Base-by-base conservation (phyloP, 2,329 filamentous ascomycete species). In the Colletotrichum sp. region DNA sequence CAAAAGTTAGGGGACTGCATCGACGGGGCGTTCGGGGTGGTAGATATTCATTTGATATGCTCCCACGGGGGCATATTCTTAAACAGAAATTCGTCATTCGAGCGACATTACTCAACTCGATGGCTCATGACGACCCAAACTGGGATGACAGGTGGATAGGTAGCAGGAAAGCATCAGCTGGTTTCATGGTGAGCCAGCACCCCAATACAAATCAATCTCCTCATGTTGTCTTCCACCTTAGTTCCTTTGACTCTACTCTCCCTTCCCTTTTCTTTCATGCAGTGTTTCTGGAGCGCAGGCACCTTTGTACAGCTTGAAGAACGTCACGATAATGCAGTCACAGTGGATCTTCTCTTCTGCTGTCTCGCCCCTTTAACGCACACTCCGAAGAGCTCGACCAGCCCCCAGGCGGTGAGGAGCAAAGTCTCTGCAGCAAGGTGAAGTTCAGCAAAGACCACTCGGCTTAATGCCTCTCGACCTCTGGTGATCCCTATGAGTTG, bases 1-100 rank as follows among this genome's bases (percentile, higher is more conserved):
- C 21, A 69, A 76, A 69, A 73, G 43, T 68, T 65, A 43, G 43
- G 71, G 70, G 65, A 30, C 36, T 59, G 48, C 74, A 76, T 74
- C 21, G 43, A 43, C 68, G 63, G 70, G 73, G 74, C 74, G 74
- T 76, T 76, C 8, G 21, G 65, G 71, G 30, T 26, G 59, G 71
- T 26, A 71, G 60, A 71, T 24, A 71, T 16, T 60, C 36, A 55
- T 59, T 55, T 18, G 39, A 55, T n/a, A 39, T 57, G 57, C 59
- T 60, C 13, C 30, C 43, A 21, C 16, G 32, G n/a, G n/a, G 57
- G 43, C 57, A 60, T 9, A 48, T 55, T 74, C 14, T 57, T 30
- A 43, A 64, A 57, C 36, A 63, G 24, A 63, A 68, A 55, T 43
- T 28, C 14, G 55, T 28, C 63, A 30, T 66, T 48, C 39, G 39